Base-by-base conservation (phyloP, 495 filamentous ascomycete species). In the Xylaria curta region DNA sequence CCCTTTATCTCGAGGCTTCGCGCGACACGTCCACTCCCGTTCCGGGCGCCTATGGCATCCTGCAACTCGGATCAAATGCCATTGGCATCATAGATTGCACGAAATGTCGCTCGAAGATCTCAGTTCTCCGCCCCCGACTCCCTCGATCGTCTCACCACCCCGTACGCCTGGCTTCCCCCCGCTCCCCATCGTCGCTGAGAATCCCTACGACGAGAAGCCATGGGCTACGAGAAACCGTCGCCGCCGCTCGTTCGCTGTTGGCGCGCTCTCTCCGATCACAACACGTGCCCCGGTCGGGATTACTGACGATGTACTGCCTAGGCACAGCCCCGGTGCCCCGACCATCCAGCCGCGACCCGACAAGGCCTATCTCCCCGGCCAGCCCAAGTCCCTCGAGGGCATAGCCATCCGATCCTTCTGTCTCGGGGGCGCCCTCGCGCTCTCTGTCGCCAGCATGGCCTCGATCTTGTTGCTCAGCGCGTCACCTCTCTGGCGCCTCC, bases 401-500 rank as follows among this genome's bases (percentile, higher is more conserved):
- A 97, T 98, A 76, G 91, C 94, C 21, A 76, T 91, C 17, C 93
- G 94, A 24, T 78, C 89, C 31, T 86, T 88, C 70, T 76, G 82
- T 68, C 83, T 91, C 21, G 89, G 90, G 33, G 74, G 83, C 47
- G 70, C 80, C 49, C 76, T 88, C 26, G 73, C 84, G 17, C 49
- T 86, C 12, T 82, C 87, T 66, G 10, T 81, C 9, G 68, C 82
- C 26, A 42, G 85, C 4, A 85, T 88, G 19, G 56, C 82, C 49
- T 59, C 74, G 78, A 76, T 84, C 77, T 72, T 85, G 72, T 61
- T 78, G 71, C 78, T 70, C 75, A 77, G 76, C 38, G 58, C 78
- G 36, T 76, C 80, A 36, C 84, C 87, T 0, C 86, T 95, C 72
- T 98, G 95, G 94, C 93, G 96, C 71, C 78, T 91, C 1, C 90